A percentile compares a stretch with the other conserved stretches of the same genome.
Evolutionary conservation across 1,284 basidiomycete genomes (phyloP).

Genomic region (Psilocybe mexicana): DNA sequence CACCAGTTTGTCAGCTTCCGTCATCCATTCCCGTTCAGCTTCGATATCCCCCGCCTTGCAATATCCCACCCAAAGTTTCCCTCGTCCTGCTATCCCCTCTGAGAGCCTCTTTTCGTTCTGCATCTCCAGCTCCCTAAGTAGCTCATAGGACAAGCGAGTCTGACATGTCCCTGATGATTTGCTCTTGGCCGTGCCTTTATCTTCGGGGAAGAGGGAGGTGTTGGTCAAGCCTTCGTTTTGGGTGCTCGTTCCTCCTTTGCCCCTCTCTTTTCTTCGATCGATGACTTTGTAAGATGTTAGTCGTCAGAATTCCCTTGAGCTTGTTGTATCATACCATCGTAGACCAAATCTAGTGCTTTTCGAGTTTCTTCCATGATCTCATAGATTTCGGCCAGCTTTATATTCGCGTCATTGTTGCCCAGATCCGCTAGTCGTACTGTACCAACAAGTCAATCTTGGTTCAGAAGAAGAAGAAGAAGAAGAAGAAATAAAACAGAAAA

Average conservation of each 20-base stretch:
- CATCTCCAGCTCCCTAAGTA: constrained; percentile 59
- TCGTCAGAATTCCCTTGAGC: background rate
- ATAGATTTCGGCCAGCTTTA: constrained; percentile 88
- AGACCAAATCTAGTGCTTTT: constrained; percentile 84
- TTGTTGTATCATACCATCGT: constrained; percentile 60
- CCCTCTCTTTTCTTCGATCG: constrained; percentile 59
- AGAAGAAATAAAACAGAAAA: constrained; percentile 19
- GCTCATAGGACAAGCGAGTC: constrained; percentile 51
- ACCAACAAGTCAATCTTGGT: background rate
- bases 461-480: background rate
- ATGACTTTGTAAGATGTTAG: constrained; percentile 47
- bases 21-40: constrained; percentile 70
- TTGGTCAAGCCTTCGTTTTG: constrained; percentile 24
- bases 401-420: constrained; percentile 77
- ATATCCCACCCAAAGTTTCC: constrained; percentile 38
- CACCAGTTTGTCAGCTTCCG: constrained; percentile 82
- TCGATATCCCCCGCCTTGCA: constrained; percentile 34
- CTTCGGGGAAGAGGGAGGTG: constrained; percentile 60
- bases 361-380: constrained; percentile 81
- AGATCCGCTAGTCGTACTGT: constrained; percentile 76
- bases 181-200: constrained; percentile 38
- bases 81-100: constrained; percentile 72
- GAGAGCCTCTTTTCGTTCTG: constrained; percentile 63
- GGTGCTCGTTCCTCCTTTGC: constrained; percentile 28
- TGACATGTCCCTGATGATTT: constrained; percentile 35